These are phyloP conservation scores for Colletotrichum lupini DNA, from an alignment of 2,329 filamentous ascomycete species.

Conservation along the genomic window DNA sequence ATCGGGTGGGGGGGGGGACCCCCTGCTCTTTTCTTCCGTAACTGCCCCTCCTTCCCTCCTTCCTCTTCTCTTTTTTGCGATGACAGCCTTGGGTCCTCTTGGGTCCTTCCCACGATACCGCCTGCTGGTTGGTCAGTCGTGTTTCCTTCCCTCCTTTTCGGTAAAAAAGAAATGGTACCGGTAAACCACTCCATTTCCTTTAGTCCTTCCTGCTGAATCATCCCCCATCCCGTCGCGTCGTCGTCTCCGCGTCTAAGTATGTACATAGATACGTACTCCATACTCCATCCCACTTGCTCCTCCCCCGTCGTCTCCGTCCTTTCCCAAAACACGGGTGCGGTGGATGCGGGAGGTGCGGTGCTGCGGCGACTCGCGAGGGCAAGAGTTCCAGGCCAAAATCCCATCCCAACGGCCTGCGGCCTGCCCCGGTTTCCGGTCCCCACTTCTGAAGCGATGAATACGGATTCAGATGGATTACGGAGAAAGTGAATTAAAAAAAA, in stretches of 20 bases:
- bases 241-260: background rate
- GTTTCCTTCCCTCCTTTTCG: background rate
- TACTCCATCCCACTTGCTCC: background rate
- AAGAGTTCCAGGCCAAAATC: background rate
- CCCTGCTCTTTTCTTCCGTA: background rate
- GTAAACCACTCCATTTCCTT: background rate
- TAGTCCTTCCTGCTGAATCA: background rate
- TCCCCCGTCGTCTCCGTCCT: background rate
- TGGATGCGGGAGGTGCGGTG: background rate
- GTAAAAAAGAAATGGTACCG: too few relatives aligned
- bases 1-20: background rate
- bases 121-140: background rate
- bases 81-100: background rate
- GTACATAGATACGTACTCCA: too few relatives aligned
- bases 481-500: background rate
- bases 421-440: background rate
- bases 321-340: background rate
- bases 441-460: background rate
- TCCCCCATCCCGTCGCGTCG: background rate
- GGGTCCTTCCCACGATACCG: background rate
- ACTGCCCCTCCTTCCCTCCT: background rate
- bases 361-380: background rate
- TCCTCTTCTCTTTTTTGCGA: slow-evolving; percentile 4
- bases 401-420: background rate
- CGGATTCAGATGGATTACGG: background rate